phyloP scores from a whole-genome alignment of 2,329 filamentous ascomycete genomes.

The Neopestalotiopsis rosae region DNA sequence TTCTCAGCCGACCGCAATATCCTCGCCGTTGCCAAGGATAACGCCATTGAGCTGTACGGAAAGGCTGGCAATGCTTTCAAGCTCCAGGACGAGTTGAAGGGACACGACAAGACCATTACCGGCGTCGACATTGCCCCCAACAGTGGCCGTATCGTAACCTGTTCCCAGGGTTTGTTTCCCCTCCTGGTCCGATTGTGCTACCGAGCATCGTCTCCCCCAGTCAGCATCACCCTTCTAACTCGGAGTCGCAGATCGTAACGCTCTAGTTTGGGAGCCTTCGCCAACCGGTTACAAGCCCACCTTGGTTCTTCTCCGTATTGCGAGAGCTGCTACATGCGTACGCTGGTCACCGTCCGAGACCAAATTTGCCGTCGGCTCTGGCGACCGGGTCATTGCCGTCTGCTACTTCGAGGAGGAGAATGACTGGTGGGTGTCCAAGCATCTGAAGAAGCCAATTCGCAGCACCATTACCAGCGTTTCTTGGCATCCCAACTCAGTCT shows the following conservation, averaged over 20 bases:
- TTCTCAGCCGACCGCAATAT: constrained; percentile 92
- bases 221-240: neutral
- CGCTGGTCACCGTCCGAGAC: constrained; percentile 96
- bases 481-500: constrained; percentile 97
- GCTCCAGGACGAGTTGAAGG: constrained; percentile 90
- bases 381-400: constrained; percentile 91
- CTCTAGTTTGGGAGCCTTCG: constrained; percentile 97
- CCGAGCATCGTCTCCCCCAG: neutral
- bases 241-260: constrained; percentile 75
- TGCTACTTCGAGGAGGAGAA: constrained; percentile 99
- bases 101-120: constrained; percentile 96
- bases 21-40: constrained; percentile 90
- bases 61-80: constrained; percentile 76
- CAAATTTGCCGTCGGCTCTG: constrained; percentile 97
- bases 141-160: constrained; percentile 93
- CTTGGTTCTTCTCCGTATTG: constrained; percentile 94
- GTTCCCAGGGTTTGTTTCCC: constrained; percentile 80
- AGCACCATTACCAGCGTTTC: constrained; percentile 94
- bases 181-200: neutral
- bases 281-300: constrained; percentile 94
- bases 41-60: constrained; percentile 86
- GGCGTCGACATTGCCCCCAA: constrained; percentile 93
- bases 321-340: constrained; percentile 93
- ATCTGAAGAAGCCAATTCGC: constrained; percentile 97
- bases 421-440: constrained; percentile 99